Evolutionary conservation across 441 rosid genomes (phyloP).

Genomic region (Isatis lusitanica): DNA sequence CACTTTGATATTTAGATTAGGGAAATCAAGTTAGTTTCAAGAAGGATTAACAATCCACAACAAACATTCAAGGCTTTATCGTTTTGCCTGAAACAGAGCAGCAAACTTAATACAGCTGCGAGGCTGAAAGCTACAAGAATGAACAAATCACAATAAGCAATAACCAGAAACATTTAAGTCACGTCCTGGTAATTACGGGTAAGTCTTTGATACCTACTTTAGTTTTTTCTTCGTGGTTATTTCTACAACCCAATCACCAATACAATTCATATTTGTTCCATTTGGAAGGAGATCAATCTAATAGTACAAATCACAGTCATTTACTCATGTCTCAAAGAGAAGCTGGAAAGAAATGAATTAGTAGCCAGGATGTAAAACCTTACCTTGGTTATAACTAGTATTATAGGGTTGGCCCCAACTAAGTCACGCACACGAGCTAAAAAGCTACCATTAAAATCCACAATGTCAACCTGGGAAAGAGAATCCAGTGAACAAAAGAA

Average conservation of each 20-base stretch:
- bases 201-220: conserved; percentile 55
- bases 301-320: conserved; percentile 25
- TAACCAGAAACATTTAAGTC: conserved; percentile 20
- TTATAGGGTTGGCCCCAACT: conserved; percentile 90
- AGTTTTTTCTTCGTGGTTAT: conserved; percentile 83
- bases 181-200: background rate
- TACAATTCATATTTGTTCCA: conserved; percentile 86
- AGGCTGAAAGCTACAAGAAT: no score
- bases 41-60: no score
- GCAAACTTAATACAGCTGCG: no score
- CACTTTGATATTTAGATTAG: no score
- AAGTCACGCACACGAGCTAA: conserved; percentile 91
- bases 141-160: no score
- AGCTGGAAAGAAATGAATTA: conserved; percentile 16
- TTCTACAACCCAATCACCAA: conserved; percentile 98
- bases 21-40: no score
- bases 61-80: no score
- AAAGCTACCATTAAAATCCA: conserved; percentile 94
- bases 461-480: conserved; percentile 76
- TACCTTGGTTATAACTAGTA: conserved; percentile 90
- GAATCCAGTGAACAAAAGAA: background rate
- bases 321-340: conserved; percentile 13
- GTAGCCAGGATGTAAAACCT: background rate
- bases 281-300: conserved; percentile 94
- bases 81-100: no score